Base-by-base conservation (phyloP, 2,329 filamentous ascomycete genomes). In the Talaromyces rugulosus region DNA sequence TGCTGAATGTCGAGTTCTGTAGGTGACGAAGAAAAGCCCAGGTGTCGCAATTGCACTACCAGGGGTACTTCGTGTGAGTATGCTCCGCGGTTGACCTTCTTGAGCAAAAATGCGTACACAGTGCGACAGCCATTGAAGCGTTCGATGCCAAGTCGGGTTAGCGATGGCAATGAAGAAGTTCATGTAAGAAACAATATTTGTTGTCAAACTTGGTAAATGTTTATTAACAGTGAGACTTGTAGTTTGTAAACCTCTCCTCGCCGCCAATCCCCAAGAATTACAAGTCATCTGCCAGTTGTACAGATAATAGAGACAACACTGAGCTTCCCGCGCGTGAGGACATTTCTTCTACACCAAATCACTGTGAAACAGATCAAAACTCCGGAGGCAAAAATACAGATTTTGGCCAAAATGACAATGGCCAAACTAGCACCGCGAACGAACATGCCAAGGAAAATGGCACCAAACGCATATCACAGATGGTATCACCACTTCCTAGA, bases 21-120 rank as follows among this genome's bases (percentile, higher is more conserved):
- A 83, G 81, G 82, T 63, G 82, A 84, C 62, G 82, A 84, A 69
- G 71, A 71, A 14, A 83, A 81, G 65, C 82, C 82, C 4, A 69
- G 69, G 2, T 85, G 82, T 51, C 77, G 75, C 51, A 80, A 81
- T 64, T 84, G 82, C 62, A 68, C 76, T 16, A 72, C 75, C 1
- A 78, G 81, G 36, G 76, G 76, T 8, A 77, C 82, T 33, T 74
- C 80, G 50, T 84, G 82, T 68, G 75, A 77, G 40, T 84, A 83
- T 66, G 79, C 79, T 11, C 74, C 78, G 3, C 72, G 77, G 18
- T 71, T 83, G 47, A 80, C 78, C 0, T 83, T 84, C 65, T 67
- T 83, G 2, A 74, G 77, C 7, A 82, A 82, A 67, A 83, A 83
- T 65, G 77, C 77, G 5, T 75, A 77, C 53, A 82, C 80, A 0